A percentile compares a stretch with the other conserved stretches of the same genome.
These are phyloP conservation scores for Cercospora citrullina DNA, from an alignment of 2,329 filamentous ascomycete species.

Conservation along the genomic window DNA sequence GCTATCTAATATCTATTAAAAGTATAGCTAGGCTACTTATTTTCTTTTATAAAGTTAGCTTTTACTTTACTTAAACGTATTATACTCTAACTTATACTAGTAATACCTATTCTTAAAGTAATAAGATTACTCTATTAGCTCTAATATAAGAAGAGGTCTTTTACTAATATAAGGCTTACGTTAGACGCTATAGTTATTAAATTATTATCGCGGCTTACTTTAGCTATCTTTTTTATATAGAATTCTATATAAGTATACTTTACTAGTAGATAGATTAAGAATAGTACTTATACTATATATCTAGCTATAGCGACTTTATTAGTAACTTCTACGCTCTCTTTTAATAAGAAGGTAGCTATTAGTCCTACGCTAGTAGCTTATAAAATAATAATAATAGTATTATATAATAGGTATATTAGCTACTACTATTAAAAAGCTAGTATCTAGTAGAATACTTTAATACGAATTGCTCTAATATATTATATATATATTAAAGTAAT, in stretches of 20 bases:
- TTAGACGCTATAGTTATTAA: neutral
- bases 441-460: conserved; percentile 5
- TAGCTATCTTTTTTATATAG: neutral
- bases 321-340: conserved; percentile 1
- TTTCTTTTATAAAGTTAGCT: conserved; percentile 15
- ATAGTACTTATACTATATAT: conserved; percentile 17
- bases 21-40: conserved; percentile 19
- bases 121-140: conserved; percentile 20
- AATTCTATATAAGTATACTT: conserved; percentile 9
- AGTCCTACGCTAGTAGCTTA: conserved; percentile 10
- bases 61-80: conserved; percentile 20
- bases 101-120: conserved; percentile 16
- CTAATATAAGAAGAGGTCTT: conserved; percentile 9
- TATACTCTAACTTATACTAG: conserved; percentile 15
- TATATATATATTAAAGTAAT: conserved; percentile 5
- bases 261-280: conserved; percentile 14
- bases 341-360: neutral
- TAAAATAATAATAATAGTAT: conserved; percentile 2
- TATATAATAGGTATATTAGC: conserved; percentile 7
- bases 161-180: neutral
- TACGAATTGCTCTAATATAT: conserved; percentile 10
- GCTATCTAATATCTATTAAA: conserved; percentile 23
- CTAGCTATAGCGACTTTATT: conserved; percentile 11
- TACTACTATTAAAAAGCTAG: conserved; percentile 7
- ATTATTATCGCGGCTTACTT: neutral